Conservation (phyloP, 306 rosid genomes). For the Casuarina equisetifolia region DNA sequence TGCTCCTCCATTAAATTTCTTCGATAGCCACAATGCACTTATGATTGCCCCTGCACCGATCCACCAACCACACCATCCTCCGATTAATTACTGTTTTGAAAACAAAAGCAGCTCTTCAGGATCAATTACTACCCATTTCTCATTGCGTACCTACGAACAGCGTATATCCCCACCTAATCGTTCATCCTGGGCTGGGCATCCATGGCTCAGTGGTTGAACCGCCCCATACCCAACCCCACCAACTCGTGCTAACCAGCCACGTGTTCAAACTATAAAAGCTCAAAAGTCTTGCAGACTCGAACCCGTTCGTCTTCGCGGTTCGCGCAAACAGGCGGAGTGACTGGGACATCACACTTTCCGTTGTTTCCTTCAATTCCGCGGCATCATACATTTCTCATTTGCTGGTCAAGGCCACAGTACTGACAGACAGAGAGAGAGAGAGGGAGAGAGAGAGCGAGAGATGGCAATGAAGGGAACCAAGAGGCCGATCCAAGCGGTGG, state of each 20-base stretch:
- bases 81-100: no score
- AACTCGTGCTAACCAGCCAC: neutral
- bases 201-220: neutral
- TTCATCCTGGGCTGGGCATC: neutral
- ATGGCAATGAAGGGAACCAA: slow-evolving; percentile 49
- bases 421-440: neutral
- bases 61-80: neutral
- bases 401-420: neutral
- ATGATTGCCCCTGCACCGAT: neutral
- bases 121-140: no score
- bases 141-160: no score
- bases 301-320: neutral
- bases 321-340: neutral
- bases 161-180: no score
- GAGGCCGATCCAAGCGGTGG: slow-evolving; percentile 47
- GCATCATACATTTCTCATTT: neutral
- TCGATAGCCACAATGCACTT: neutral
- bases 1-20: neutral
- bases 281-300: neutral
- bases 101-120: no score
- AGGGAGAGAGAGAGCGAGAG: neutral
- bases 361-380: neutral
- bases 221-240: slow-evolving; percentile 5
- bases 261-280: neutral
- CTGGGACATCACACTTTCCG: neutral